Evolutionary conservation across 1,139 yeast genomes (phyloP), one percentile per base, ranked within the genome.

Genomic region (Taphrina pruni): DNA sequence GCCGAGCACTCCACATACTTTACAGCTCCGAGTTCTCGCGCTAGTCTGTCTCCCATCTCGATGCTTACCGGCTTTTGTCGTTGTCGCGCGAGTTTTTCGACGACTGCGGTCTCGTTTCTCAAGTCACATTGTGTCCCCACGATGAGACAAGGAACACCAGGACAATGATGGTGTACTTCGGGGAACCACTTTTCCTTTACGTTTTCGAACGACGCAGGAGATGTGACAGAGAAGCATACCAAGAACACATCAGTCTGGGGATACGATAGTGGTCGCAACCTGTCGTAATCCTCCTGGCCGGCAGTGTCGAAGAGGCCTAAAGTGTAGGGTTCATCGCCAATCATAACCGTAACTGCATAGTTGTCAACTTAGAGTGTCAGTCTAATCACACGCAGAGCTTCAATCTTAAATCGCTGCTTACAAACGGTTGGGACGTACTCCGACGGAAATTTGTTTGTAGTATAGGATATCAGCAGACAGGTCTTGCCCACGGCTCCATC

Each of bases 101-200:
- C 84, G 72, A 93, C 90, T 61, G 90, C 90, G 72, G 93, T 94
- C 78, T 94, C 98, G 75, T 90, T 93, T 78, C 99, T 88, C 77
- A 93, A 84, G 83, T 93, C 99, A 71, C 90, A 88, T 81, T 93
- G 97, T 32, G 98, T 93, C 73, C 98, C 98, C 54, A 93, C 98
- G 77, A 93, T 90, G 75, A 93, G 85, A 76, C 97, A 92, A 43
- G 98, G 97, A 61, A 92, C 97, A 71, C 96, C 97, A 26, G 98
- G 98, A 77, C 97, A 94, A 81, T 94, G 98, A 80, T 93, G 97
- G 77, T 90, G 94, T 72, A 94, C 97, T 80, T 94, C 99, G 45
- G 98, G 98, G 81, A 91, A 88, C 99, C 99, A 94, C 80, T 94
- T 94, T 80, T 93, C 97, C 79, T 90, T 89, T 70, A 94, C 98